A percentile compares a stretch with the other conserved stretches of the same genome.
Evolutionary conservation across 495 filamentous ascomycete species (phyloP).

Genomic region (Hypoxylon fragiforme): DNA sequence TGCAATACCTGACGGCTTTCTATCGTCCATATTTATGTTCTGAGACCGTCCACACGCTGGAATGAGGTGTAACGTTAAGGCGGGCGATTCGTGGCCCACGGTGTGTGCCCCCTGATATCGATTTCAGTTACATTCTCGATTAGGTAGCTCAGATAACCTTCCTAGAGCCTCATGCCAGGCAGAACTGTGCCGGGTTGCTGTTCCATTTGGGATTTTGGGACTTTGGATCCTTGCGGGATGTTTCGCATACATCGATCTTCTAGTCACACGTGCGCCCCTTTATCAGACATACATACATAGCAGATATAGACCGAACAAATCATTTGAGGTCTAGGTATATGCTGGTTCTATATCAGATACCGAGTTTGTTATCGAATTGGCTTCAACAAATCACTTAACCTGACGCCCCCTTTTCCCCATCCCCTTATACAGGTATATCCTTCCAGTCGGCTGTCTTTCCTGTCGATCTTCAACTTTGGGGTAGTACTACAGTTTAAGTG

Average conservation of each 20-base stretch:
- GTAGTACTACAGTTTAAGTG: slow-evolving; percentile 11
- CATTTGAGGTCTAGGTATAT: no score
- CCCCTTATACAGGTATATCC: no score
- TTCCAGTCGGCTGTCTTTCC: no score
- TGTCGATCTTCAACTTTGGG: slow-evolving; percentile 2
- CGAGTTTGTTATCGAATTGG: no score
- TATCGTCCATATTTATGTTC: slow-evolving; percentile 16
- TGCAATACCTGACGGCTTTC: not conserved
- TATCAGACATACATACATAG: no score
- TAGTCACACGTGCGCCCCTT: no score
- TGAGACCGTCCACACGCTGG: slow-evolving; percentile 10
- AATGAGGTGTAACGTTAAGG: slow-evolving; percentile 34
- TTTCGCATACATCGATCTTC: slow-evolving; percentile 5
- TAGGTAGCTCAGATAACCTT: slow-evolving; percentile 8
- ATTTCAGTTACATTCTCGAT: slow-evolving; percentile 20
- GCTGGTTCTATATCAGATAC: no score
- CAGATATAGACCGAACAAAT: no score
- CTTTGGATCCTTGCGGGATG: slow-evolving; percentile 1
- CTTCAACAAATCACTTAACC: no score
- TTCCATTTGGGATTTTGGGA: not conserved
- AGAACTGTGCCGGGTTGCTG: not conserved
- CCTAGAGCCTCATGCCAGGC: slow-evolving; percentile 25
- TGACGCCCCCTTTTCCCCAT: no score
- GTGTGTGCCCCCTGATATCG: slow-evolving; percentile 8
- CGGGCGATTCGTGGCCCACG: slow-evolving; percentile 2